Evolutionary conservation across 768 basidiomycete species (phyloP).

Genomic region (Boletus barrowsii): DNA sequence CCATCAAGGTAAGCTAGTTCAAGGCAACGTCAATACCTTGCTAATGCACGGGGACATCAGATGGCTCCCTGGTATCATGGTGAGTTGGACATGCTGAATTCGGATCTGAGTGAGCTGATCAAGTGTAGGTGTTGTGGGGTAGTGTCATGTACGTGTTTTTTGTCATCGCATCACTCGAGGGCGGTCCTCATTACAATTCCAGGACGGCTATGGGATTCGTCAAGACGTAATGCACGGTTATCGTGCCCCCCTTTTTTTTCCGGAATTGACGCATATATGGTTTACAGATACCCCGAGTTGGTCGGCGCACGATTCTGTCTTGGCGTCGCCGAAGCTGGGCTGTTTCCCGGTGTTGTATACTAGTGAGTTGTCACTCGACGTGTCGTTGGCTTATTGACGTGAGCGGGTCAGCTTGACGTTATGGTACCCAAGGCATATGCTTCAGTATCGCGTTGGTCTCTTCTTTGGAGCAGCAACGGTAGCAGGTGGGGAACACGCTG

Average conservation of each 20-base stretch:
- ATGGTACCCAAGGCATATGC: slow-evolving; percentile 65
- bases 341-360: slow-evolving; percentile 73
- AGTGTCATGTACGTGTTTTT: slow-evolving; percentile 46
- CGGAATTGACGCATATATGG: neutral
- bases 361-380: slow-evolving; percentile 43
- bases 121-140: slow-evolving; percentile 59
- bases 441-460: slow-evolving; percentile 57
- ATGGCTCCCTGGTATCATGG: slow-evolving; percentile 68
- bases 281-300: slow-evolving; percentile 55
- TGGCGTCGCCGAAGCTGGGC: slow-evolving; percentile 65
- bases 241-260: neutral
- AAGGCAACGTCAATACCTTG: neutral
- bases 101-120: neutral
- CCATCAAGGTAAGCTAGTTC: slow-evolving; percentile 50
- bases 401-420: slow-evolving; percentile 45
- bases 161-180: neutral
- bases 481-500: slow-evolving; percentile 36
- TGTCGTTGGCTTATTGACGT: neutral
- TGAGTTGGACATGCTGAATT: slow-evolving; percentile 23
- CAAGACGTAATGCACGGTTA: slow-evolving; percentile 43
- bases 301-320: slow-evolving; percentile 58
- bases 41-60: slow-evolving; percentile 22
- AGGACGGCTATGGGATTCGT: slow-evolving; percentile 69
- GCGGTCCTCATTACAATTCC: neutral
- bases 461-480: slow-evolving; percentile 67